Base-by-base conservation (phyloP, 495 filamentous ascomycete genomes). In the Aspergillus egyptiacus region DNA sequence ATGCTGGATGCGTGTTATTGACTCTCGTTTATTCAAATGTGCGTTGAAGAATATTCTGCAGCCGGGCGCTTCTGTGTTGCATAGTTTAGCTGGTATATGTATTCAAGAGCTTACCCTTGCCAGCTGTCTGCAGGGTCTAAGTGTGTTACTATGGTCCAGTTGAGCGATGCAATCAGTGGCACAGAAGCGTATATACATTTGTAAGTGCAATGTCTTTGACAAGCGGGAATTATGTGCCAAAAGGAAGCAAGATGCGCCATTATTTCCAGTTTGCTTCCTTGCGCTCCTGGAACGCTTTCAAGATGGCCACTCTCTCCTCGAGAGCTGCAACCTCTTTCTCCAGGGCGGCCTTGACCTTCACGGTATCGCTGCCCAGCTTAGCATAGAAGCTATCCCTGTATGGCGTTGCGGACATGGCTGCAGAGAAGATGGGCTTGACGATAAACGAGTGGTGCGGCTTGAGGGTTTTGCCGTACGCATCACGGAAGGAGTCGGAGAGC, bases 371-470 rank as follows among this genome's bases (percentile, higher is more conserved):
- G 11, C 87, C 91, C 19, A 97, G 70, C 77, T 96, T 96, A 39
- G 58, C 61, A 61, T 95, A 96, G 62, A 97, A 97, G 59, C 87
- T 84, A 53, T 85, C 87, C 33, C 90, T 82, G 75, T 95, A 95
- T 2, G 94, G 93, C 56, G 85, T 90, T 7, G 89, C 90, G 51
- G 78, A 77, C 89, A 97, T 95, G 54, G 94, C 93, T 46, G 88
- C 83, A 55, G 76, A 84, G 76, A 96, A 96, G 56, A 95, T 75
- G 47, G 87, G 86, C 73, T 90, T 95, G 38, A 95, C 72, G 24
- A 96, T 38, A 66, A 93, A 85, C 56, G 73, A 79, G 77, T 98
- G 93, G 73, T 96, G 85, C 22, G 82, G 85, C 72, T 91, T 95
- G 58, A 98, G 86, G 46, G 91, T 94, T 47, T 65, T 69, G 59